Percentiles rank a stretch among this genome's conserved stretches.
Evolutionary conservation across 1,284 basidiomycete genomes (phyloP).

Genomic region (Fistulinella cinereoalba): DNA sequence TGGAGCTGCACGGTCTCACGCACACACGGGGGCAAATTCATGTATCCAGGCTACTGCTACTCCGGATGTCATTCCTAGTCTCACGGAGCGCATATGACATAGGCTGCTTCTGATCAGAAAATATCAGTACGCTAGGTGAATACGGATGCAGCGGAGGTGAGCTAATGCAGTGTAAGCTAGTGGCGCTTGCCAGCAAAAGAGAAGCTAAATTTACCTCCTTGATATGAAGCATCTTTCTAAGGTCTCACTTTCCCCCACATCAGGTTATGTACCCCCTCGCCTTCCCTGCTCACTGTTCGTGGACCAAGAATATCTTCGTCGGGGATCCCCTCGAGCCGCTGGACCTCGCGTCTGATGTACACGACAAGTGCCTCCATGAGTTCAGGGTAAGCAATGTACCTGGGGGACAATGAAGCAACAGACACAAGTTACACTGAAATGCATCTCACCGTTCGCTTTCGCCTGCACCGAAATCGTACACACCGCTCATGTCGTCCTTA

Average conservation of each 20-base stretch:
- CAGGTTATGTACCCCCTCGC: slow-evolving; percentile 24
- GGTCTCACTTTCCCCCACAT: slow-evolving; percentile 25
- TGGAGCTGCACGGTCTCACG: too few species aligned
- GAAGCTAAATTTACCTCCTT: slow-evolving; percentile 1
- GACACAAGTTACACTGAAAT: background rate
- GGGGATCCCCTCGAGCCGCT: slow-evolving; percentile 65
- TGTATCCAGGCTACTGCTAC: too few species aligned
- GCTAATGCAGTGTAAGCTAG: too few species aligned
- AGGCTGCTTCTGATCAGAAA: too few species aligned
- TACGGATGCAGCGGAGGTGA: background rate
- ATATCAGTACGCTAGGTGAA: background rate
- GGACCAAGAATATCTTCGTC: slow-evolving; percentile 65
- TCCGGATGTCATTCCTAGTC: too few species aligned
- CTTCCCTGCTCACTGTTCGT: slow-evolving; percentile 24
- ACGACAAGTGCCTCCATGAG: slow-evolving; percentile 74
- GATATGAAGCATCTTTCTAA: slow-evolving; percentile 7
- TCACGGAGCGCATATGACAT: too few species aligned
- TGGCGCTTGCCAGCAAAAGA: background rate
- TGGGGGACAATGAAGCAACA: slow-evolving; percentile 33
- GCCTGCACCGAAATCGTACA: slow-evolving; percentile 62
- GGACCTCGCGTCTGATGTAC: slow-evolving; percentile 78
- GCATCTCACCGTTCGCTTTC: slow-evolving; percentile 40
- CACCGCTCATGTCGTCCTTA: slow-evolving; percentile 66
- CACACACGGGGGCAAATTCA: too few species aligned
- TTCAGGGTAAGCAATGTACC: slow-evolving; percentile 74